Base-by-base conservation (phyloP, 2,329 filamentous ascomycete genomes). In the Sporothrix pallida region DNA sequence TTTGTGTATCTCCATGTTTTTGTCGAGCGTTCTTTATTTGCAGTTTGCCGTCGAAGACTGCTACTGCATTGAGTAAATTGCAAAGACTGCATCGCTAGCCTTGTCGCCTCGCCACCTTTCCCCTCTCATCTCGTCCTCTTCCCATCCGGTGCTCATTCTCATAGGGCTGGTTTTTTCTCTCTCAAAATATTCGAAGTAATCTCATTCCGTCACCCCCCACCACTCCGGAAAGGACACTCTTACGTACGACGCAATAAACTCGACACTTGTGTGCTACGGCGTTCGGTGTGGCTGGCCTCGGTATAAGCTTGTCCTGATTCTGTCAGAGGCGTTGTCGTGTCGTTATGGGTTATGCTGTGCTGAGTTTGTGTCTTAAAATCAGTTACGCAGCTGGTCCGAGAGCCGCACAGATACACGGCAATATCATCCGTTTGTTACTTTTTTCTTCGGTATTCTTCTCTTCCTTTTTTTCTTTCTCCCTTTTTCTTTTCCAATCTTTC, bases 281-380 rank as follows among this genome's bases (percentile, higher is more conserved):
- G n/a, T 46, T 63, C 60, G 37, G n/a, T 46, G 37, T 63, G n/a
- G 60, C 60, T 60, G 56, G 31, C 37, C 37, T 44, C 12, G 60
- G 60, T 15, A 52, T 63, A 31, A 12, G 20, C 20, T 26, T 56
- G 52, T 37, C 31, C 31, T 37, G 31, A 37, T 37, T 37, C 31
- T 37, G 7, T 37, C 31, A 37, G 31, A 37, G 31, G 31, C 31
- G 31, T 37, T 37, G 31, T 37, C 7, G 31, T 37, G 31, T 37
- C 31, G 31, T 37, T 37, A 37, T 37, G 31, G 31, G 31, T 37
- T 37, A 37, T 37, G 31, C 31, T 37, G 3, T 37, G 31, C 31
- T 37, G 31, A 37, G 31, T 37, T 37, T 37, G 31, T 37, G 31
- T 37, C 7, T 37, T 37, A 37, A 37, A 37, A 26, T 26, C 31